phyloP scores from a whole-genome alignment of 805 yeast genomes.

The Kodamaea neixiangensis region DNA sequence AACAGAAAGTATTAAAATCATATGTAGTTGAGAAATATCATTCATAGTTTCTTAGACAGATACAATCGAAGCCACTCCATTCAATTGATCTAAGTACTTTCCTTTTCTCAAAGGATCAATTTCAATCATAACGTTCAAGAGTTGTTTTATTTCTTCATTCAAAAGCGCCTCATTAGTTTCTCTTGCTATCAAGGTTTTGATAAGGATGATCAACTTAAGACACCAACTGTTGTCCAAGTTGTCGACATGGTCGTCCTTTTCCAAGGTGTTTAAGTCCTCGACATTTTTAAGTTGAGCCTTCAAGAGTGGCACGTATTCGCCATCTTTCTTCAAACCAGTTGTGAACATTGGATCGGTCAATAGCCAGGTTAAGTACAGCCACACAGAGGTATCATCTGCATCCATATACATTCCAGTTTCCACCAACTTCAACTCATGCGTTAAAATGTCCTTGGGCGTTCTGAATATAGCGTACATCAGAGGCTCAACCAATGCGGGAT shows the following conservation, averaged over 20 bases:
- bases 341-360: conserved; percentile 45
- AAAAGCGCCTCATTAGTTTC: conserved; percentile 16
- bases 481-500: conserved; percentile 5
- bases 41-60: too few species aligned
- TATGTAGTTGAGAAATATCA: background rate
- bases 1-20: background rate
- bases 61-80: conserved; percentile 12
- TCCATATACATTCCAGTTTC: conserved; percentile 89
- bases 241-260: conserved; percentile 56
- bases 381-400: conserved; percentile 90
- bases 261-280: conserved; percentile 68
- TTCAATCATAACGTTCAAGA: conserved; percentile 46
- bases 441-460: conserved; percentile 39
- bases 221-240: conserved; percentile 75
- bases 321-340: conserved; percentile 20
- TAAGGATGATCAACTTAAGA: conserved; percentile 56
- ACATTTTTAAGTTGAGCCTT: conserved; percentile 49
- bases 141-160: conserved; percentile 30
- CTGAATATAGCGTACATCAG: conserved; percentile 23
- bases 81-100: conserved; percentile 51
- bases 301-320: conserved; percentile 38
- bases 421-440: conserved; percentile 63
- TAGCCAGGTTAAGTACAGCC: conserved; percentile 89
- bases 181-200: conserved; percentile 34
- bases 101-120: conserved; percentile 68